Evolutionary conservation across 306 rosid genomes (phyloP), one percentile per base, ranked within the genome.

Genomic region (Vachellia pachyceras): DNA sequence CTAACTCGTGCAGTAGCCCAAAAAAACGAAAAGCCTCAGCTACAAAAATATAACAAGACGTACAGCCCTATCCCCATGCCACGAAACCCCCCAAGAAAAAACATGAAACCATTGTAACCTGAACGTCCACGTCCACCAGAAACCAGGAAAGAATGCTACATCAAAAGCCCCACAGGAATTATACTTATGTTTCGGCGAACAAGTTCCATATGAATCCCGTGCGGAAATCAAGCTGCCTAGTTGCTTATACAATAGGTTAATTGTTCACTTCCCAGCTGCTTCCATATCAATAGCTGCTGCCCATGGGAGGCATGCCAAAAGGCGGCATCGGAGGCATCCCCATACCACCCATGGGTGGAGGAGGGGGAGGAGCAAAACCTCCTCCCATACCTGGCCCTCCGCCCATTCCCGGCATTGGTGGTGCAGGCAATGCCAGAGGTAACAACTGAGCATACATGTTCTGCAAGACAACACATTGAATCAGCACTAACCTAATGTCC

Each of bases 291-390:
- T 89, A 95, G 88, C 94, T 82, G 80, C 93, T 89, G 40, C 97
- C 97, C 99, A 95, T 93, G 29, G 99, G 92, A 69, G 99, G 99
- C 99, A 96, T 96, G 80, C 99, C 99, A 74, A 40, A 96, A 54
- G 98, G 97, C 57, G 98, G 99, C 99, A 95, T 91, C 2, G 95
- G 98, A 18, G 99, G 99, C 99, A 96, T 94, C 52, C 98, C 98
- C 88, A 94, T 39, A 85, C 99, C 99, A 23, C 97, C 86, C 97
- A 90, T 88, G 25, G 86, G 25, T 54, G 60, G 91, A 13, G 97
- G 90, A 12, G 97, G 89, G 33, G 89, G 94, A 52, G 92, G 90
- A 20, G 80, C 96, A 75, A 69, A 94, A 83, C 88, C 89, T 29
- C 98, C 98, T 77, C 91, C 92, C 92, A 88, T 89, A 52, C 92